Conservation (phyloP, 148 eudicot genomes). For the Pouteria glomerata region DNA sequence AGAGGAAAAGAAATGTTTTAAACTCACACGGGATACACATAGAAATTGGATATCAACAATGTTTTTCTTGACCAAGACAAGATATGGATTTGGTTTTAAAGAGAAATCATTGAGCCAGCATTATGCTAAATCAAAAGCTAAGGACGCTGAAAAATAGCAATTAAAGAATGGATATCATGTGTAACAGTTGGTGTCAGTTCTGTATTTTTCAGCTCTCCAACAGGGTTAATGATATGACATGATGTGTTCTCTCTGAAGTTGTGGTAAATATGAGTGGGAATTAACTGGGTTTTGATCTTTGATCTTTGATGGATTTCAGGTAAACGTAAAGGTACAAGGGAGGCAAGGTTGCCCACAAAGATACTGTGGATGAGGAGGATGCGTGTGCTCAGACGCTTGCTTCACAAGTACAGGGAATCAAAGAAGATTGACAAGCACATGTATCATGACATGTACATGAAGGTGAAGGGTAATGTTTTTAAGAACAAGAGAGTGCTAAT, state of each 20-base stretch:
- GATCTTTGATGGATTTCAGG: constrained; percentile 20
- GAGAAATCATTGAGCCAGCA: background rate
- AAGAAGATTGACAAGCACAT: constrained; percentile 56
- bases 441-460: constrained; percentile 67
- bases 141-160: background rate
- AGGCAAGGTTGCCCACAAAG: constrained; percentile 55
- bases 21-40: background rate
- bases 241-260: background rate
- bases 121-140: background rate
- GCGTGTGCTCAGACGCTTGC: constrained; percentile 54
- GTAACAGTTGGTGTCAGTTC: background rate
- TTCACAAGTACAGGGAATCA: constrained; percentile 49
- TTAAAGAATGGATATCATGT: background rate
- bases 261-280: background rate
- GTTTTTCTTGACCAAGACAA: background rate
- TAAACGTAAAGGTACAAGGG: constrained; percentile 56
- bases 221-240: background rate
- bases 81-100: background rate
- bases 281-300: background rate
- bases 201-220: background rate
- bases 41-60: background rate
- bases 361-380: constrained; percentile 56
- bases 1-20: background rate
- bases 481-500: constrained; percentile 53
- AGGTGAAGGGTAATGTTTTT: constrained; percentile 54